Conservation (phyloP, 2,329 filamentous ascomycete genomes). For the Aureobasidium sp. region DNA sequence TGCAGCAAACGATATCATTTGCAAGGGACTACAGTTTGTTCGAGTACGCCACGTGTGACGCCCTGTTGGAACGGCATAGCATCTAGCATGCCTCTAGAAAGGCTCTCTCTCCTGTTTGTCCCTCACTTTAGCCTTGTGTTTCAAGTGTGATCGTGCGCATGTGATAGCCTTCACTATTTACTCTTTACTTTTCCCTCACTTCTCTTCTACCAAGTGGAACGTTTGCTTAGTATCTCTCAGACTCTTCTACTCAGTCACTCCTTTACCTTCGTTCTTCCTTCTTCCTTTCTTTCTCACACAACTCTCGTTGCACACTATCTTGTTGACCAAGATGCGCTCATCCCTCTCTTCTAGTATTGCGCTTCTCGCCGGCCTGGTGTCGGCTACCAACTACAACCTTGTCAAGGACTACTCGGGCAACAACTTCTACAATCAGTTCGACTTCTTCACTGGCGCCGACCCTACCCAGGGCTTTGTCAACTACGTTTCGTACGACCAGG, state of each 20-base stretch:
- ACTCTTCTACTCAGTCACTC: conserved; percentile 6
- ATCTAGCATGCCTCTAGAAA: conserved; percentile 14
- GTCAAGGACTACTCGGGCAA: conserved; percentile 41
- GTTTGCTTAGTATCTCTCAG: not conserved
- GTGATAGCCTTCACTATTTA: conserved; percentile 11
- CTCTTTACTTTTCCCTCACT: conserved; percentile 3
- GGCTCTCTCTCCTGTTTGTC: conserved; percentile 1
- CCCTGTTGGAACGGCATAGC: conserved; percentile 6
- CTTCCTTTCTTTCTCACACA: not conserved
- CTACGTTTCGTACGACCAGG: conserved; percentile 55
- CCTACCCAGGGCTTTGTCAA: conserved; percentile 70
- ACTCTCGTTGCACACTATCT: not conserved
- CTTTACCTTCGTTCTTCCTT: not conserved
- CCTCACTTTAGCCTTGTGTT: conserved; percentile 12
- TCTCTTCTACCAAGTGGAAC: conserved; percentile 9
- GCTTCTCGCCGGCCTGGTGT: conserved; percentile 14
- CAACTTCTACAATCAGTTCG: conserved; percentile 48
- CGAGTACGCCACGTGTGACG: conserved; percentile 16
- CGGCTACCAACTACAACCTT: conserved; percentile 27
- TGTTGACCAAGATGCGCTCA: conserved; percentile 16
- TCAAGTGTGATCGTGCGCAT: conserved; percentile 13
- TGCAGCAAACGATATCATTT: conserved; percentile 4
- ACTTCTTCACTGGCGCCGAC: conserved; percentile 50
- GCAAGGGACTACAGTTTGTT: not conserved
- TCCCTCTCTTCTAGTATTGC: conserved; percentile 11